Evolutionary conservation across 805 yeast species (phyloP).

Genomic region (Saccharomycopsis fodiens): DNA sequence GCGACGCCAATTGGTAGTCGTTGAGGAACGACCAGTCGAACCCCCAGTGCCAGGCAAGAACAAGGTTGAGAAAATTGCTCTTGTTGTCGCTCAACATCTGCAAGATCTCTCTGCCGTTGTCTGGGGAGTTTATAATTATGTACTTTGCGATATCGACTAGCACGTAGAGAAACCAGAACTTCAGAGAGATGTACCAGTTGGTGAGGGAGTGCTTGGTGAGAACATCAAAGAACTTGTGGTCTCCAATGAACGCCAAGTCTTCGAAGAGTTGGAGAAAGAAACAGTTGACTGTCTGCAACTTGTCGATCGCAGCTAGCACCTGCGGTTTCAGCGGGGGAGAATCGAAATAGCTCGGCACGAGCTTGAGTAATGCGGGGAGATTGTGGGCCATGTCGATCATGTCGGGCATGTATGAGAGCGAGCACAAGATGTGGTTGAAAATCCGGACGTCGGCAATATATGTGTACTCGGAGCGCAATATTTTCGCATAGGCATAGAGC

Average conservation of each 20-base stretch:
- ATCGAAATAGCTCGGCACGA: background rate
- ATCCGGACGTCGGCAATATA: slow-evolving; percentile 16
- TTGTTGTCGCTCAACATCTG: slow-evolving; percentile 9
- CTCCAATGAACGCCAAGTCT: slow-evolving; percentile 20
- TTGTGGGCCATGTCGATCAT: background rate
- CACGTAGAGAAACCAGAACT: slow-evolving; percentile 19
- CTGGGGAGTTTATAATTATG: background rate
- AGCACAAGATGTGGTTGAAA: slow-evolving; percentile 12
- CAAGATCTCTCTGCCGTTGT: no score
- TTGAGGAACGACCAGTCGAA: slow-evolving; percentile 17
- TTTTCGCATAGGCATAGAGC: slow-evolving; percentile 8
- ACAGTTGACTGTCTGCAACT: slow-evolving; percentile 12
- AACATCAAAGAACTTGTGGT: slow-evolving; percentile 7
- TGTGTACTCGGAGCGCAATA: slow-evolving; percentile 14
- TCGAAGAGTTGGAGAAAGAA: slow-evolving; percentile 16
- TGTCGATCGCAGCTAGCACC: slow-evolving; percentile 4
- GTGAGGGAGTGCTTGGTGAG: slow-evolving; percentile 6
- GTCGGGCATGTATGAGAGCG: slow-evolving; percentile 14
- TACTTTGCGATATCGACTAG: slow-evolving; percentile 8
- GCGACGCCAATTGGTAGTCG: slow-evolving; percentile 16
- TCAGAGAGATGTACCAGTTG: slow-evolving; percentile 18
- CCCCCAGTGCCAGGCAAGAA: slow-evolving; percentile 20
- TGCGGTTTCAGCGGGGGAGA: background rate
- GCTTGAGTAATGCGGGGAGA: background rate
- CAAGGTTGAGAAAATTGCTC: slow-evolving; percentile 8